These are phyloP conservation scores for Galerina marginata DNA, from an alignment of 768 basidiomycete genomes.

Conservation along the genomic window DNA sequence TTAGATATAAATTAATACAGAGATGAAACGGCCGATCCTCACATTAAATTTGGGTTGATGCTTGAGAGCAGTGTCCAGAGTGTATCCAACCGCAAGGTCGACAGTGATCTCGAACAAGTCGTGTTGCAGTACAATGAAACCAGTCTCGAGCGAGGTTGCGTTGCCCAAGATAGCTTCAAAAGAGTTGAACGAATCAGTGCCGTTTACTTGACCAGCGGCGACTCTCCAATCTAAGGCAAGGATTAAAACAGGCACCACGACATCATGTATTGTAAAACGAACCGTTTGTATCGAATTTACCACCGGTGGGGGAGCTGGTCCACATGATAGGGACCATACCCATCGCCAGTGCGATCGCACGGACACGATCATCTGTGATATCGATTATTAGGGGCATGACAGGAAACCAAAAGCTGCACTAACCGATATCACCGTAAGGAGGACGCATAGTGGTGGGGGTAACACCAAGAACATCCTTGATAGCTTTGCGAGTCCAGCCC, in stretches of 20 bases:
- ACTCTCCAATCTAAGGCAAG: constrained; percentile 78
- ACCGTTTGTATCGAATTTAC: constrained; percentile 78
- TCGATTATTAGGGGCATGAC: constrained; percentile 1
- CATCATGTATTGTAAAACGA: constrained; percentile 12
- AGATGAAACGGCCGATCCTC: constrained; percentile 14
- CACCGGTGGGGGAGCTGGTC: constrained; percentile 65
- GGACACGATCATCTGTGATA: constrained; percentile 80
- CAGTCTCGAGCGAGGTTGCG: constrained; percentile 62
- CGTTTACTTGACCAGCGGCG: constrained; percentile 72
- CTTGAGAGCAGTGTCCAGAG: constrained; percentile 74
- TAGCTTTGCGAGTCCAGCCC: constrained; percentile 89
- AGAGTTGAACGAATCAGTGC: constrained; percentile 64
- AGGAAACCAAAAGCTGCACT: constrained; percentile 1
- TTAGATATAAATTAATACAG: neutral
- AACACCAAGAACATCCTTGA: constrained; percentile 76
- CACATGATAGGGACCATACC: constrained; percentile 91
- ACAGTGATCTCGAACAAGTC: constrained; percentile 87
- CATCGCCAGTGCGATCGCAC: constrained; percentile 90
- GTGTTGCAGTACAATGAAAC: constrained; percentile 90
- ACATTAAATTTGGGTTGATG: constrained; percentile 73
- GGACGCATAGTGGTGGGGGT: constrained; percentile 82
- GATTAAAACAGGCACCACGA: constrained; percentile 1
- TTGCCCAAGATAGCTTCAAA: constrained; percentile 79
- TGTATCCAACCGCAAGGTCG: constrained; percentile 89
- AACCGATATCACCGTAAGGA: constrained; percentile 82